Base-by-base conservation (phyloP, 768 basidiomycete species). In the Calvatia gigantea region DNA sequence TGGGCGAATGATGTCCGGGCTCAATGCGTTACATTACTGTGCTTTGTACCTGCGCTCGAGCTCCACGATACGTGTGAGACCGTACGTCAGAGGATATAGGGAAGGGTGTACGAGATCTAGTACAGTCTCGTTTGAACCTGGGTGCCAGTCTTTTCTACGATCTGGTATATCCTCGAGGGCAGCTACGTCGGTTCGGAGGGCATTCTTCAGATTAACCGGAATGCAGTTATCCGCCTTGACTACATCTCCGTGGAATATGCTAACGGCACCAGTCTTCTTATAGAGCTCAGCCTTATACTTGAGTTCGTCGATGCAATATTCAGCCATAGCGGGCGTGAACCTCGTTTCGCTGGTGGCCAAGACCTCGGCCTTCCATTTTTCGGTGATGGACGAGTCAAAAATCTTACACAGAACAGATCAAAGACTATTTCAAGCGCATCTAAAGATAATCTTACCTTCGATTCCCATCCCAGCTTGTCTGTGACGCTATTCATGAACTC, bases 21-120 rank as follows among this genome's bases (percentile, higher is more conserved):
- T n/a, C n/a, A n/a, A n/a, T n/a, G n/a, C n/a, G n/a, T n/a, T n/a
- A n/a, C n/a, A n/a, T n/a, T n/a, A n/a, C n/a, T n/a, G n/a, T n/a
- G n/a, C n/a, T n/a, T n/a, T n/a, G n/a, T n/a, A n/a, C n/a, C n/a
- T n/a, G n/a, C n/a, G n/a, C n/a, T n/a, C n/a, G n/a, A n/a, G n/a
- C n/a, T n/a, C n/a, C n/a, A n/a, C n/a, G n/a, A 39, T 59, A 2
- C 47, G 43, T 1, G 65, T 69, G n/a, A 61, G 64, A 9, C 63
- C 68, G 52, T 74, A 73, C 17, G 67, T 60, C 0, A 75, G 42
- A 29, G 65, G 66, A 59, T 65, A 76, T 2, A 76, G 65, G 5
- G 73, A 69, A 46, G 75, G 75, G 45, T 77, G 73, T 1, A 75
- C 69, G 35, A 76, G 65, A 53, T 76, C 74, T 12, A 77, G 68